Evolutionary conservation across 768 basidiomycete genomes (phyloP), one percentile per base, ranked within the genome.

Genomic region (Agaricus subrufescens): DNA sequence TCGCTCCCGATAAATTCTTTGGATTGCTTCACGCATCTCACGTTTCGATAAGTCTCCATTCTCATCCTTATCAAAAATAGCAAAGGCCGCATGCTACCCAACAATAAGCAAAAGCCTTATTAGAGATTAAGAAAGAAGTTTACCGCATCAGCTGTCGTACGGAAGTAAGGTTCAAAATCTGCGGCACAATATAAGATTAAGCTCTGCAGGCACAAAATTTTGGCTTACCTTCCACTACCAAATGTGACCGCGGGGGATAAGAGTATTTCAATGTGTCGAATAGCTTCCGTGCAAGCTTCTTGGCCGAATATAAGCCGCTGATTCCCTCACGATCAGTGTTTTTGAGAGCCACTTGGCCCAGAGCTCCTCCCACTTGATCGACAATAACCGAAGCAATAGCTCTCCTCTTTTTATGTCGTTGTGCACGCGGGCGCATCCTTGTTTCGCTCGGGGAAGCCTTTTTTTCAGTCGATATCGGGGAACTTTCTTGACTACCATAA

Each of bases 1-100:
- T 15, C 89, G 80, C 66, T 92, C 89, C 47, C 80, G 75, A 63
- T 92, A 92, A 45, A 91, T 90, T 38, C 88, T 73, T 60, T 88
- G 86, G 6, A 92, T 89, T 1, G 86, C 87, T 63, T 89, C 87
- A 34, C 90, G 80, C 88, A 91, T 92, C 68, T 92, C 90, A 19
- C 72, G 75, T 65, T 84, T 90, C 2, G 76, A 78, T 46, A 91
- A 86, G 61, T 91, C 89, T 9, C 89, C 90, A 63, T 92, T 92
- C n/a, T 78, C 84, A 65, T 91, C 89, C 65, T 85, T 87, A 65
- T 91, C 89, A 58, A 91, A 91, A 5, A 89, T 59, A 11, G 73
- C 70, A 60, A 91, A 91, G 9, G 86, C 86, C 27, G 79, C 81
- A 55, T 86, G 80, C 83, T 88, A 63, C 7, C 47, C 37, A 34